Conservation (phyloP, 305 asterid species). For the Stenogyne calaminthoides region DNA sequence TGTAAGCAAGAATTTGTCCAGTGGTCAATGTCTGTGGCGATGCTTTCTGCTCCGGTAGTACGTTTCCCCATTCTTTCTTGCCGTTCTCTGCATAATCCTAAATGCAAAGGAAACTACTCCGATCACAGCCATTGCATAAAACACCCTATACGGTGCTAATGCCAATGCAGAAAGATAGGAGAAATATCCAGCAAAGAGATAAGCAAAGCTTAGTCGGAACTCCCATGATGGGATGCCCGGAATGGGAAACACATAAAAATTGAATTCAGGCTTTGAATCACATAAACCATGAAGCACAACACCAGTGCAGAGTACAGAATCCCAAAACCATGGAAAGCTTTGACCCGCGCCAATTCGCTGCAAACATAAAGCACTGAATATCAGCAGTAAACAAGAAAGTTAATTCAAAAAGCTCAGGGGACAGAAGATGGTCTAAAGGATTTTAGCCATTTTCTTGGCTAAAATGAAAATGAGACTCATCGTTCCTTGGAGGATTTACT, state of each 20-base stretch:
- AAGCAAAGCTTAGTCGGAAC: conserved; percentile 73
- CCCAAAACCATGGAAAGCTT: conserved; percentile 78
- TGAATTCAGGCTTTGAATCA: conserved; percentile 78
- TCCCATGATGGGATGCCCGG: conserved; percentile 65
- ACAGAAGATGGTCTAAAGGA: not conserved
- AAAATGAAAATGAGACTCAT: not conserved
- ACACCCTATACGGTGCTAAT: conserved; percentile 69
- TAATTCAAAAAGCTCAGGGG: not conserved
- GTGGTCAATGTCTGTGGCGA: conserved; percentile 68
- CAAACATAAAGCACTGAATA: conserved; percentile 31
- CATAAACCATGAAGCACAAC: conserved; percentile 83
- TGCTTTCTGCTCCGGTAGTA: conserved; percentile 67
- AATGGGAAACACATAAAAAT: conserved; percentile 65
- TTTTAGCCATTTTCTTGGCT: too few relatives aligned
- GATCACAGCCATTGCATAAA: conserved; percentile 74
- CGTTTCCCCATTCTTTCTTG: conserved; percentile 60
- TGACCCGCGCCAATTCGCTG: conserved; percentile 71
- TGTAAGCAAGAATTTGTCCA: conserved; percentile 4
- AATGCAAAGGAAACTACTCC: conserved; percentile 73
- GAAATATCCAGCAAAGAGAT: conserved; percentile 73
- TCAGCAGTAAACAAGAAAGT: conserved; percentile 19
- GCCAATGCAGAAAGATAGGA: conserved; percentile 74
- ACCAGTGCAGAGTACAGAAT: conserved; percentile 72
- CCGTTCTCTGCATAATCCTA: conserved; percentile 65
- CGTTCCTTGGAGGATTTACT: not conserved